Base-by-base conservation (phyloP, 768 basidiomycete genomes). In the Tylopilus sp. region DNA sequence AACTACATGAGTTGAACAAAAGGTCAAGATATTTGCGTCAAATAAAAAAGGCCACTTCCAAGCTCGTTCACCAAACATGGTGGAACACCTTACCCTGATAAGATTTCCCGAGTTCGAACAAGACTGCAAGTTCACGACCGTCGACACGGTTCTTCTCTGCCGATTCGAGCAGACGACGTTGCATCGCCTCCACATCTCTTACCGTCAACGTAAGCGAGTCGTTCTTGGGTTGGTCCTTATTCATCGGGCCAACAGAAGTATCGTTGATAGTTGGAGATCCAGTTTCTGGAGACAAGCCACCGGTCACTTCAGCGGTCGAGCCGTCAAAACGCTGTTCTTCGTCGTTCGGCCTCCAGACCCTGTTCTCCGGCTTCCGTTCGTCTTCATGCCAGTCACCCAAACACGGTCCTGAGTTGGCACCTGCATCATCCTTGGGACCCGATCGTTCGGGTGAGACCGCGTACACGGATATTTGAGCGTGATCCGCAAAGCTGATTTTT, bases 401-500 rank as follows among this genome's bases (percentile, higher is more conserved):
- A 21, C 28, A n/a, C 17, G 9, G 51, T 53, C 18, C n/a, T n/a
- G 35, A 4, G n/a, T 23, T 38, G 10, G 30, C 21, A 7, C 17
- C 9, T 5, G n/a, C 18, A 17, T 7, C 8, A 3, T 38, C 47
- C 41, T 48, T 41, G 39, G 6, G 22, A 18, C 43, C 47, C 18
- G 28, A n/a, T 47, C 31, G 58, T 23, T 4, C 23, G 23, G 54
- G 61, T 6, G 59, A 61, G 42, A 56, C 30, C 13, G 3, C 22
- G 18, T 60, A 67, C 11, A 65, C 55, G 6, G 55, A 30, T 41
- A 66, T 50, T 10, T 43, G 57, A 25, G 65, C 65, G 13, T 53
- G 61, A 23, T 65, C 25, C 26, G 63, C 58, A 43, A 65, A 61
- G 39, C 49, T 61, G 30, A 63, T 66, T 46, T 63, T 67, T 43